Percentiles rank a stretch among this genome's conserved stretches.
phyloP scores from a whole-genome alignment of 2,329 filamentous ascomycete species.

The Dactylonectria macrodidyma region DNA sequence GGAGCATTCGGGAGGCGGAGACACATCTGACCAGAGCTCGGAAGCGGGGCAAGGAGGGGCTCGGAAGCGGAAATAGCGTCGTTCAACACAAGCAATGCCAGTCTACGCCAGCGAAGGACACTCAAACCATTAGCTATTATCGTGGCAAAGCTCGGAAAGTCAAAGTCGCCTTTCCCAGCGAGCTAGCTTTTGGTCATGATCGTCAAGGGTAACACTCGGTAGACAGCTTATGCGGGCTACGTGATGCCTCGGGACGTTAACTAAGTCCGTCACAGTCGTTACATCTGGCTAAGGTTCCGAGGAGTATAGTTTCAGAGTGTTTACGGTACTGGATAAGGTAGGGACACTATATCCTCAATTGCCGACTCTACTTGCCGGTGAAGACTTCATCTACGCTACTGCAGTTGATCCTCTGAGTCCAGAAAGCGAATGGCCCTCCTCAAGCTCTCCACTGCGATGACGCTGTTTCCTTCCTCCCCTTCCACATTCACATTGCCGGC shows the following conservation, averaged over 20 bases:
- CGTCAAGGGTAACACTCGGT: not conserved
- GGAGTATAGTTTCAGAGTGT: not conserved
- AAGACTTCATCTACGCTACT: not conserved
- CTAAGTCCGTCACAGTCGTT: not conserved
- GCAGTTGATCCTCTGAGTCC: not conserved
- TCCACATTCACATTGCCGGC: constrained; percentile 36
- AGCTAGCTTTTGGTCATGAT: not conserved
- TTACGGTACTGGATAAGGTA: not conserved
- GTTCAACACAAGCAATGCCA: not conserved
- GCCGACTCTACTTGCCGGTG: not conserved
- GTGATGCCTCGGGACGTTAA: not conserved
- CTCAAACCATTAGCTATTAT: not conserved
- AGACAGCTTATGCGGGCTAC: not conserved
- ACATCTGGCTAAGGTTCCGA: not conserved
- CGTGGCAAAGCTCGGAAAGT: not conserved
- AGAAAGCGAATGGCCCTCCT: constrained; percentile 35
- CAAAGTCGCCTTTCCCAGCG: not conserved
- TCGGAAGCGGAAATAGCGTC: not conserved
- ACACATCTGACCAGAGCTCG: not conserved
- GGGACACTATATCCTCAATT: not conserved
- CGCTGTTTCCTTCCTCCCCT: constrained; percentile 4
- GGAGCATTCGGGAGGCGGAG: not conserved
- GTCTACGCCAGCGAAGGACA: not conserved
- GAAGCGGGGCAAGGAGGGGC: not conserved
- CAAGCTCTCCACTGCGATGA: constrained; percentile 22